phyloP scores from a whole-genome alignment of 306 rosid genomes.

The Biancaea sappan region DNA sequence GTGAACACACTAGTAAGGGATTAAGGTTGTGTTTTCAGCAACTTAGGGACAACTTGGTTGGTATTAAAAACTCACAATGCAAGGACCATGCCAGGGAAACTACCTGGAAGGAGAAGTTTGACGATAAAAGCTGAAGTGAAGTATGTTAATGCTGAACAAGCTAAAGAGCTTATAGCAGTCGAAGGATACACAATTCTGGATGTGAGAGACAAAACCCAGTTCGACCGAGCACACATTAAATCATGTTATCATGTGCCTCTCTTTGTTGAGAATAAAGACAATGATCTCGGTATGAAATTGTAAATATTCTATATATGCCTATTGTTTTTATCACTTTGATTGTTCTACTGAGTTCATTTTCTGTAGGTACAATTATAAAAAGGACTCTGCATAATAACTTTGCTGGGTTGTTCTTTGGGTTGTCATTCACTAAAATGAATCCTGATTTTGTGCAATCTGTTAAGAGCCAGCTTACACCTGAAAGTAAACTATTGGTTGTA shows the following conservation, averaged over 20 bases:
- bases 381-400: conserved; percentile 95
- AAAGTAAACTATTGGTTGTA: conserved; percentile 72
- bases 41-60: conserved; percentile 61
- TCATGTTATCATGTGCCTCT: conserved; percentile 87
- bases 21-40: conserved; percentile 65
- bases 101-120: conserved; percentile 41
- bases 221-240: conserved; percentile 80
- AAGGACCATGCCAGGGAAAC: conserved; percentile 53
- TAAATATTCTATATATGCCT: background rate
- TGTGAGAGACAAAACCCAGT: conserved; percentile 79
- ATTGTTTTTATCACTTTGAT: background rate
- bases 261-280: conserved; percentile 82
- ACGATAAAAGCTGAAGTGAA: conserved; percentile 69
- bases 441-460: conserved; percentile 78
- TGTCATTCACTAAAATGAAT: conserved; percentile 82
- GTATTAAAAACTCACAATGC: conserved; percentile 55
- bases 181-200: conserved; percentile 78
- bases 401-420: conserved; percentile 85
- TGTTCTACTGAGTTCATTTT: conserved; percentile 17
- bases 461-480: conserved; percentile 64
- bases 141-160: conserved; percentile 77
- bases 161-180: conserved; percentile 63
- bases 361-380: conserved; percentile 77
- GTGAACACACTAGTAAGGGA: conserved; percentile 41
- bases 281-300: conserved; percentile 59